A percentile compares a stretch with the other conserved stretches of the same genome.
Conservation (phyloP, 768 basidiomycete species). For the Psilocybe subaeruginosa region DNA sequence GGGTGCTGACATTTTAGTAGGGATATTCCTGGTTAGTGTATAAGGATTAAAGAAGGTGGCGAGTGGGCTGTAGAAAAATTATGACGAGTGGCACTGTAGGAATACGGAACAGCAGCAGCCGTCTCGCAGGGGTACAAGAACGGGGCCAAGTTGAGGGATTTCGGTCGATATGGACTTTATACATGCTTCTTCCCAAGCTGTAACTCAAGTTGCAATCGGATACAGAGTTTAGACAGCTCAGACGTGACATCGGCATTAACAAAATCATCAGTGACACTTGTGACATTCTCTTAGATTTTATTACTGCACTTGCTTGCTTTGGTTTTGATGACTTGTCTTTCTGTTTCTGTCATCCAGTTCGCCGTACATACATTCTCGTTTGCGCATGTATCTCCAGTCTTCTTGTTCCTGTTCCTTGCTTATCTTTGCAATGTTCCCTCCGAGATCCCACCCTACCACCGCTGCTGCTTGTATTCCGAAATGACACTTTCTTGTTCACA, state of each 20-base stretch:
- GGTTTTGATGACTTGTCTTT: background rate
- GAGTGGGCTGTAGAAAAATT: constrained; percentile 13
- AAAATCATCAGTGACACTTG: constrained; percentile 15
- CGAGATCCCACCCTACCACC: constrained; percentile 14
- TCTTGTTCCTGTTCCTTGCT: constrained; percentile 23
- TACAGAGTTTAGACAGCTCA: constrained; percentile 7
- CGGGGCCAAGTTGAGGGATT: constrained; percentile 24
- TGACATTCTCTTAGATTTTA: constrained; percentile 1
- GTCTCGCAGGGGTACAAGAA: constrained; percentile 25
- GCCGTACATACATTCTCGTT: background rate
- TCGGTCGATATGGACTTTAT: constrained; percentile 21
- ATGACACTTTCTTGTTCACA: constrained; percentile 21
- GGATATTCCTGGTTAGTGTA: background rate
- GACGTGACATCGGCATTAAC: constrained; percentile 18
- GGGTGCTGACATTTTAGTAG: constrained; percentile 26
- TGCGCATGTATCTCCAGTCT: background rate
- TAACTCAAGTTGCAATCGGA: background rate
- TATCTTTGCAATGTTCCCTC: constrained; percentile 13
- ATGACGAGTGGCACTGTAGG: constrained; percentile 19
- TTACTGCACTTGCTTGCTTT: background rate
- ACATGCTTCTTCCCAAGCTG: constrained; percentile 20
- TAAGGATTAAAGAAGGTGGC: constrained; percentile 10
- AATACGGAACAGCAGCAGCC: constrained; percentile 21
- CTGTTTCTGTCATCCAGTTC: background rate
- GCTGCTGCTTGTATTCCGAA: constrained; percentile 12